A percentile compares a stretch with the other conserved stretches of the same genome.
phyloP scores from a whole-genome alignment of 2,329 filamentous ascomycete genomes.

The Phialophora expanda region DNA sequence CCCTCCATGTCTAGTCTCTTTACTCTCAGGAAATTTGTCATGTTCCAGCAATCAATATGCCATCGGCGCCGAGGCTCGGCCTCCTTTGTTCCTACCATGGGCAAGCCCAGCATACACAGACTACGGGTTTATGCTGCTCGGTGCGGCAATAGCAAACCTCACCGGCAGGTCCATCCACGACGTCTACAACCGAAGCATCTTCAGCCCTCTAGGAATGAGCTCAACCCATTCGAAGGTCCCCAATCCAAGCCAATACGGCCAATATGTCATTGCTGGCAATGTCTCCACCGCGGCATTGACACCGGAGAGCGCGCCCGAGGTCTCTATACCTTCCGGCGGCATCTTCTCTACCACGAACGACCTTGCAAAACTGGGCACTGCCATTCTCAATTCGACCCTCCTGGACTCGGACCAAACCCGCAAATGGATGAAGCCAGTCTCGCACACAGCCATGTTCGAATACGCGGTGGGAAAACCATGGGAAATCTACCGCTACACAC shows the following conservation, averaged over 20 bases:
- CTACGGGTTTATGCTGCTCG: slow-evolving; percentile 53
- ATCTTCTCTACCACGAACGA: slow-evolving; percentile 48
- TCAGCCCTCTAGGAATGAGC: slow-evolving; percentile 52
- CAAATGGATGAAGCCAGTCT: slow-evolving; percentile 51
- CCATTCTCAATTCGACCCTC: slow-evolving; percentile 45
- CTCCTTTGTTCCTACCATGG: slow-evolving; percentile 53
- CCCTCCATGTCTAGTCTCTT: slow-evolving; percentile 35
- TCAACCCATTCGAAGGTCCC: slow-evolving; percentile 49
- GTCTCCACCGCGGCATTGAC: slow-evolving; percentile 3
- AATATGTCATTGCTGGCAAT: slow-evolving; percentile 36
- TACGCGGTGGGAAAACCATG: slow-evolving; percentile 50
- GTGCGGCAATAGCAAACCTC: slow-evolving; percentile 53
- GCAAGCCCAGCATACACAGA: slow-evolving; percentile 58
- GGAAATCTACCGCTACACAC: slow-evolving; percentile 50
- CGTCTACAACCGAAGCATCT: slow-evolving; percentile 50
- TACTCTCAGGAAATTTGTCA: neutral
- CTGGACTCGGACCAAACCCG: slow-evolving; percentile 45
- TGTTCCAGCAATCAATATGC: slow-evolving; percentile 32
- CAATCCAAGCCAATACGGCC: slow-evolving; percentile 33
- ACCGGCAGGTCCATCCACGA: slow-evolving; percentile 50
- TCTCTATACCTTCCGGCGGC: slow-evolving; percentile 32
- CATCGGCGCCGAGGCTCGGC: slow-evolving; percentile 41
- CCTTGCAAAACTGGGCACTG: slow-evolving; percentile 44
- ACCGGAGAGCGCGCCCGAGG: slow-evolving; percentile 15
- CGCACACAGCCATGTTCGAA: slow-evolving; percentile 48